Percentiles rank a stretch among this genome's conserved stretches.
Evolutionary conservation across 2,329 filamentous ascomycete genomes (phyloP).

Genomic region (Fusarium tuaranense): DNA sequence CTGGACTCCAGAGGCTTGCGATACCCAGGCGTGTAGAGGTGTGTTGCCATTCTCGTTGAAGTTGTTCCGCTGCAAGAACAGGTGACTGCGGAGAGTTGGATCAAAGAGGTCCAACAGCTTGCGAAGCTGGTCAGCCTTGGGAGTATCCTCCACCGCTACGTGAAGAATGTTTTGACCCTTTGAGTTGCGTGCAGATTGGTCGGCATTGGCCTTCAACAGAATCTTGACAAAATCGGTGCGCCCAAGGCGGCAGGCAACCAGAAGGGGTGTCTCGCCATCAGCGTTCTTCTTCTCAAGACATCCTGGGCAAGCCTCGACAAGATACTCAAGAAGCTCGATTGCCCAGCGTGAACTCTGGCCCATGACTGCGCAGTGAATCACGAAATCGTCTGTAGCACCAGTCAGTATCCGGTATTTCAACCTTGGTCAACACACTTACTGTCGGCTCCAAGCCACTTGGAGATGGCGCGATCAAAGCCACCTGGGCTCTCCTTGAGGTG

Average conservation of each 20-base stretch:
- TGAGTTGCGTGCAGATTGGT: conserved; percentile 73
- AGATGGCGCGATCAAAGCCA: conserved; percentile 73
- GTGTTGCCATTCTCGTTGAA: conserved; percentile 66
- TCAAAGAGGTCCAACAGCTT: conserved; percentile 70
- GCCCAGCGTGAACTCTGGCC: conserved; percentile 55
- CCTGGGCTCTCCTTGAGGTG: conserved; percentile 69
- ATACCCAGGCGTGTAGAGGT: conserved; percentile 73
- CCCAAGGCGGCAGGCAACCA: conserved; percentile 71
- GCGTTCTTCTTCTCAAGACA: conserved; percentile 71
- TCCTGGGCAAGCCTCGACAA: conserved; percentile 71
- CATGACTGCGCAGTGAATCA: conserved; percentile 75
- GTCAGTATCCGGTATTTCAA: conserved; percentile 34
- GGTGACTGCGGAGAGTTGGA: conserved; percentile 63
- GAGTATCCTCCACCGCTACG: conserved; percentile 55
- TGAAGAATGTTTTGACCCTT: conserved; percentile 78
- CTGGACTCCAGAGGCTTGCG: conserved; percentile 39
- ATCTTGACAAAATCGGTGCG: conserved; percentile 67
- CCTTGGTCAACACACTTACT: conserved; percentile 57
- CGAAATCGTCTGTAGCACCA: conserved; percentile 63
- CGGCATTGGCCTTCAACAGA: conserved; percentile 75
- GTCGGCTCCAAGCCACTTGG: conserved; percentile 70
- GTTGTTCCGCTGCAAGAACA: conserved; percentile 70
- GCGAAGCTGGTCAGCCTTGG: conserved; percentile 52
- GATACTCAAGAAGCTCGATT: conserved; percentile 70
- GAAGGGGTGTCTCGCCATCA: conserved; percentile 73